Evolutionary conservation across 2,329 filamentous ascomycete genomes (phyloP), one percentile per base, ranked within the genome.

Genomic region (Aspergillus viridinutans): DNA sequence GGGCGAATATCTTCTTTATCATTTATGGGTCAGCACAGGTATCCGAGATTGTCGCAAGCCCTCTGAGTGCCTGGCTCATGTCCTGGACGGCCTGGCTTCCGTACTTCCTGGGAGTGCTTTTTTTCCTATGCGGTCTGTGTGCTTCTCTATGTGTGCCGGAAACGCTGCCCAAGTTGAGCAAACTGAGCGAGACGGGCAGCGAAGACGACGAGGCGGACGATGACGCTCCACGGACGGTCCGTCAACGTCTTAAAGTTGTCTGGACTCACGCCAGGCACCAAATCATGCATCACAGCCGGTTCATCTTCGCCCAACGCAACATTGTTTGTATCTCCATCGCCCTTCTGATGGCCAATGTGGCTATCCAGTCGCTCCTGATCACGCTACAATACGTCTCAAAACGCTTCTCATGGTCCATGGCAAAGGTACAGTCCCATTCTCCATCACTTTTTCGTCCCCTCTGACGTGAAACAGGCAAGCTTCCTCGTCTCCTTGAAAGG

Each of bases 31-130:
- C 52, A 5, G 45, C 55, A 1, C 42, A 59, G 12, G 26, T 53
- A 12, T 47, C 57, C 4, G 53, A 61, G 23, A 59, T 61, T 14
- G 28, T 59, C 4, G 59, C 59, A 6, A 52, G 49, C 20, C 57
- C 57, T 2, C 29, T 61, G 6, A 61, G 59, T 25, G 59, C 59
- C 25, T 59, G 50, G 51, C 29, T 61, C 14, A 61, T 61, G 59
- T 21, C 45, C 40, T 48, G 38, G 21, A 53, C 45, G 3, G 25
- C 52, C n/a, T 61, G 59, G 59, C 5, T 53, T 2, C 59, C 59
- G 23, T 59, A 35, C 26, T 29, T 59, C 17, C 54, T 61, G 5
- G 57, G 53, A 3, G 9, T 52, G 4, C 20, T 50, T 25, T 54
- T 52, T 40, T 52, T 59, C 21, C 21, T 56, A 17, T 45, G 28